A percentile compares a stretch with the other conserved stretches of the same genome.
Conservation (phyloP, 108 stramenopile genomes). For the Parmales sp. region DNA sequence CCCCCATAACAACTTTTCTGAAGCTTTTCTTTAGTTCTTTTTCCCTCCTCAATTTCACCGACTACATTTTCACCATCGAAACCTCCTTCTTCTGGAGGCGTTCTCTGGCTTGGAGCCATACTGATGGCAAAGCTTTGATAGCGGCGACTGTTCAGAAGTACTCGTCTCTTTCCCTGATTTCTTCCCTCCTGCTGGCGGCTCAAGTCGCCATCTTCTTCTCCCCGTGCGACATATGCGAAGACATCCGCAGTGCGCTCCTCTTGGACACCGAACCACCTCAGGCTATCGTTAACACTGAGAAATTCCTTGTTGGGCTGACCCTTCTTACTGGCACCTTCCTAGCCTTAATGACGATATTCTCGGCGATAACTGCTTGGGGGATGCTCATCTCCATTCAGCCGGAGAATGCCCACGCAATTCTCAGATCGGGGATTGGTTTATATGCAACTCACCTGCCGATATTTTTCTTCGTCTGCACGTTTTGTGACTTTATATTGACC, state of each 20-base stretch:
- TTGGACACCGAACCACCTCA: too few species aligned
- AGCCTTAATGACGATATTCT: constrained; percentile 32
- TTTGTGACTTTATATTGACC: too few species aligned
- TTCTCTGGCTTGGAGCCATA: background rate
- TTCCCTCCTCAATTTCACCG: background rate
- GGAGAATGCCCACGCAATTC: constrained; percentile 34
- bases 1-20: too few species aligned
- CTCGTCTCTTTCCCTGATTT: background rate
- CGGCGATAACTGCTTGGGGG: constrained; percentile 47
- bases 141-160: background rate
- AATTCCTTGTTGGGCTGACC: too few species aligned
- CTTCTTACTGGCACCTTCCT: constrained; percentile 1
- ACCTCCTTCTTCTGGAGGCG: background rate
- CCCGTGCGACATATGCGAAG: background rate
- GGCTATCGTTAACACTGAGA: too few species aligned
- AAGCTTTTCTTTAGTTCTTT: too few species aligned
- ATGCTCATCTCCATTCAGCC: constrained; percentile 38
- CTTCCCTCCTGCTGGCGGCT: background rate
- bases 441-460: constrained; percentile 36
- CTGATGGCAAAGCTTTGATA: background rate
- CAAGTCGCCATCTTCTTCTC: constrained; percentile 5
- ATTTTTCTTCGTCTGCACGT: constrained; percentile 24
- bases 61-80: background rate
- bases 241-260: background rate
- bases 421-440: constrained; percentile 40